A percentile compares a stretch with the other conserved stretches of the same genome.
Conservation (phyloP, 352 stramenopile genomes). For the Globisporangium paroecandrum region DNA sequence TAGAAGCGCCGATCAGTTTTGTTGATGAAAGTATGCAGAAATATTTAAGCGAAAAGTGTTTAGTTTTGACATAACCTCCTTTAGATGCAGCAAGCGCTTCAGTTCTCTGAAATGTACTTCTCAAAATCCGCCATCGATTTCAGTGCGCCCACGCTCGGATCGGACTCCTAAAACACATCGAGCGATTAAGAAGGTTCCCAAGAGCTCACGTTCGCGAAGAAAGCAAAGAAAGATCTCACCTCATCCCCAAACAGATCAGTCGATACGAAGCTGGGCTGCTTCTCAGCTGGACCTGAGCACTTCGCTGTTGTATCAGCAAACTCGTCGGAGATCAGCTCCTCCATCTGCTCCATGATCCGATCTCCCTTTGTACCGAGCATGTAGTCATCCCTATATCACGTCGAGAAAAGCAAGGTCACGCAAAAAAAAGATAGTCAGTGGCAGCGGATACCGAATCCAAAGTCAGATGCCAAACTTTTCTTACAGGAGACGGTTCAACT, state of each 20-base stretch:
- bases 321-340: constrained; percentile 27
- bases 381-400: constrained; percentile 36
- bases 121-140: constrained; percentile 41
- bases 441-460: neutral
- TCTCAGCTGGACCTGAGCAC: neutral
- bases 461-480: neutral
- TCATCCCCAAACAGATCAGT: constrained; percentile 2
- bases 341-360: constrained; percentile 48
- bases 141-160: constrained; percentile 11
- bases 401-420: neutral
- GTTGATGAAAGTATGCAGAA: neutral
- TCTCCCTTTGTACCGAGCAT: constrained; percentile 47
- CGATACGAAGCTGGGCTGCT: neutral
- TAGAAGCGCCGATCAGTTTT: constrained; percentile 23
- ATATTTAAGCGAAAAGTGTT: constrained; percentile 13
- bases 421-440: neutral
- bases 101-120: constrained; percentile 52
- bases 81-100: neutral
- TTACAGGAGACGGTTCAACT: constrained; percentile 43
- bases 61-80: neutral
- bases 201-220: neutral
- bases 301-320: neutral
- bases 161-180: neutral
- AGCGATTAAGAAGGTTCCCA: neutral
- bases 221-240: neutral